phyloP scores from a whole-genome alignment of 768 basidiomycete species.

The Rhizopogon vulgaris region DNA sequence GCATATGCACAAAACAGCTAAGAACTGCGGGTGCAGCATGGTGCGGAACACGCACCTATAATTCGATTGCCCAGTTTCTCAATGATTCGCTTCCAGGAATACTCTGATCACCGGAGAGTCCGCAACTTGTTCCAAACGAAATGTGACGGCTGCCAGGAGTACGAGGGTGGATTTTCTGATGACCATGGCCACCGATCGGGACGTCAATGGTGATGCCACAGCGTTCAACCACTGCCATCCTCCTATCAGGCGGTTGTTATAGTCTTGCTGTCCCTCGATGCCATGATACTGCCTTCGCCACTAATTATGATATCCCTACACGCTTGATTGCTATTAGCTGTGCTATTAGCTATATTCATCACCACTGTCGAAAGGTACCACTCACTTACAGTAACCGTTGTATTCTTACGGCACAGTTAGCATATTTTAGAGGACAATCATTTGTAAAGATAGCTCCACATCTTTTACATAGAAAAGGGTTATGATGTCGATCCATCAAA shows the following conservation, averaged over 20 bases:
- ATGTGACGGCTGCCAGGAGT: conserved; percentile 50
- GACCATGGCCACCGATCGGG: conserved; percentile 28
- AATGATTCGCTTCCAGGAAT: conserved; percentile 22
- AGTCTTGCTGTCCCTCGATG: not conserved
- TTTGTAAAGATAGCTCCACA: conserved; percentile 10
- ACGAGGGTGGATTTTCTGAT: conserved; percentile 21
- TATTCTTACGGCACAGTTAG: conserved; percentile 1
- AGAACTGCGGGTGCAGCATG: conserved; percentile 51
- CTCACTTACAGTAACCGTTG: not conserved
- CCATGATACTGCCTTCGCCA: conserved; percentile 2
- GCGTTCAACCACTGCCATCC: conserved; percentile 3
- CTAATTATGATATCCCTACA: conserved; percentile 1
- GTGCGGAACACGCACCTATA: conserved; percentile 10
- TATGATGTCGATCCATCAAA: conserved; percentile 3
- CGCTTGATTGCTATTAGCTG: conserved; percentile 4
- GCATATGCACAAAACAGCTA: conserved; percentile 56
- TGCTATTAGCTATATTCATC: conserved; percentile 1
- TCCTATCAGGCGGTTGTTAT: not conserved
- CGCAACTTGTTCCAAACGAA: conserved; percentile 60
- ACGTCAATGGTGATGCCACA: conserved; percentile 12
- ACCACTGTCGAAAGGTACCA: not conserved
- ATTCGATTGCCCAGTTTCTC: not conserved
- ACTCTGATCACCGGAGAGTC: conserved; percentile 47
- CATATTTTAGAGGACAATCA: not conserved
- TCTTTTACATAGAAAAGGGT: conserved; percentile 2